These are phyloP conservation scores for Tarenaya hassleriana DNA, from an alignment of 345 rosid species.

Conservation along the genomic window DNA sequence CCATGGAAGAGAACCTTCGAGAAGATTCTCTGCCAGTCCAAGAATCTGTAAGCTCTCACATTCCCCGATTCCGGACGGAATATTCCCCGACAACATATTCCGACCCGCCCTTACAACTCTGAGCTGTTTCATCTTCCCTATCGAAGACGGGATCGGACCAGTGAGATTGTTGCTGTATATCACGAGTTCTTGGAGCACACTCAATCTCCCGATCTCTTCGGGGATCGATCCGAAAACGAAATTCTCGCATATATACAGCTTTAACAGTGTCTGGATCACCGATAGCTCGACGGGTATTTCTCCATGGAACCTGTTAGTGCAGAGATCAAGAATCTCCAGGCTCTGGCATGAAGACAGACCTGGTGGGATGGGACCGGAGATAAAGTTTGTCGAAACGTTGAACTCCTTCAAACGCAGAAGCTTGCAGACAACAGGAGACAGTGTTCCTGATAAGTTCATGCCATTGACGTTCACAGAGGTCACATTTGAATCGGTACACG, in stretches of 20 bases:
- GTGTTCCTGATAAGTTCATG: conserved; percentile 54
- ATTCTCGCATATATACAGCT: conserved; percentile 50
- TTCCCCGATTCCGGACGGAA: conserved; percentile 62
- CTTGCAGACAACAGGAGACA: conserved; percentile 53
- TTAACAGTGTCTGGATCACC: conserved; percentile 35
- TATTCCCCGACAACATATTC: conserved; percentile 57
- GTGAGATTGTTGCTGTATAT: conserved; percentile 68
- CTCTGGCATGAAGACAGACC: conserved; percentile 36
- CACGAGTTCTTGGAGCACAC: conserved; percentile 54
- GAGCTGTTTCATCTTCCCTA: conserved; percentile 44
- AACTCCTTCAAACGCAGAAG: conserved; percentile 36
- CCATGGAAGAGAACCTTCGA: conserved; percentile 61
- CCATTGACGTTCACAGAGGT: conserved; percentile 41
- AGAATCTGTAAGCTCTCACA: conserved; percentile 61
- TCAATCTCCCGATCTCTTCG: conserved; percentile 41
- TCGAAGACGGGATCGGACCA: conserved; percentile 51
- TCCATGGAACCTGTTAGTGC: conserved; percentile 71
- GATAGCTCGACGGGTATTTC: conserved; percentile 48
- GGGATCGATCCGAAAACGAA: conserved; percentile 55
- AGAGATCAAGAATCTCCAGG: conserved; percentile 50
- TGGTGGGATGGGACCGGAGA: conserved; percentile 52
- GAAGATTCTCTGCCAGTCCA: conserved; percentile 71
- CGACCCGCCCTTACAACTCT: conserved; percentile 59
- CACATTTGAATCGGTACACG: conserved; percentile 45
- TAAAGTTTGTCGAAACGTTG: conserved; percentile 47